Percentiles rank a stretch among this genome's conserved stretches.
Evolutionary conservation across 805 yeast genomes (phyloP).

Genomic region (Kluyveromyces siamensis): DNA sequence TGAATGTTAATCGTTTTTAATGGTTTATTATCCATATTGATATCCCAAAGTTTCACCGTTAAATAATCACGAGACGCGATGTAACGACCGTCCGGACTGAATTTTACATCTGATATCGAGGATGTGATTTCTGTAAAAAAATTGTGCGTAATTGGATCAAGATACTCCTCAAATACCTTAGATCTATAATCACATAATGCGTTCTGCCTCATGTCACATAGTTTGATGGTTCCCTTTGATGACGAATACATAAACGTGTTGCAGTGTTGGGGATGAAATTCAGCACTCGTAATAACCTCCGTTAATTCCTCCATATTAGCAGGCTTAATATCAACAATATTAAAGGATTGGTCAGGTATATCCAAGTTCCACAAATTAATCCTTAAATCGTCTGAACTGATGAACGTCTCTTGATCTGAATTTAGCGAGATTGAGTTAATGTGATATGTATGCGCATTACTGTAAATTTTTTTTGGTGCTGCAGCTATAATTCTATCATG

Average conservation of each 20-base stretch:
- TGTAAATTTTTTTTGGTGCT: conserved; percentile 81
- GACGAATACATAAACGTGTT: conserved; percentile 92
- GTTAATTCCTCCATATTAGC: conserved; percentile 98
- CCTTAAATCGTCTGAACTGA: conserved; percentile 88
- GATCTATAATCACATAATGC: conserved; percentile 90
- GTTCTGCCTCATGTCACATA: conserved; percentile 93
- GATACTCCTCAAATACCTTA: conserved; percentile 81
- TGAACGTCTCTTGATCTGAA: conserved; percentile 91
- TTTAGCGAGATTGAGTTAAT: conserved; percentile 92
- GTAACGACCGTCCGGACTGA: conserved; percentile 85
- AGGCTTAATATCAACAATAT: conserved; percentile 96
- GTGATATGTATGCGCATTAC: conserved; percentile 97
- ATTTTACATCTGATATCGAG: conserved; percentile 87
- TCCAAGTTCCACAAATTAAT: conserved; percentile 93
- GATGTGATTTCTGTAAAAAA: conserved; percentile 96
- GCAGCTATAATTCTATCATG: conserved; percentile 96
- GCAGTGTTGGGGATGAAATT: conserved; percentile 89
- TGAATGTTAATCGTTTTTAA: conserved; percentile 90
- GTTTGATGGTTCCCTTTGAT: conserved; percentile 89
- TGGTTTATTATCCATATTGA: conserved; percentile 94
- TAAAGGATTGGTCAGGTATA: conserved; percentile 90
- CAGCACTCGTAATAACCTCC: conserved; percentile 94
- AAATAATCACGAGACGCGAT: conserved; percentile 95
- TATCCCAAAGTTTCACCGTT: conserved; percentile 97
- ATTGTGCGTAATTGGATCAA: conserved; percentile 87